Evolutionary conservation across 768 basidiomycete species (phyloP).

Genomic region (Lactarius evosmus): DNA sequence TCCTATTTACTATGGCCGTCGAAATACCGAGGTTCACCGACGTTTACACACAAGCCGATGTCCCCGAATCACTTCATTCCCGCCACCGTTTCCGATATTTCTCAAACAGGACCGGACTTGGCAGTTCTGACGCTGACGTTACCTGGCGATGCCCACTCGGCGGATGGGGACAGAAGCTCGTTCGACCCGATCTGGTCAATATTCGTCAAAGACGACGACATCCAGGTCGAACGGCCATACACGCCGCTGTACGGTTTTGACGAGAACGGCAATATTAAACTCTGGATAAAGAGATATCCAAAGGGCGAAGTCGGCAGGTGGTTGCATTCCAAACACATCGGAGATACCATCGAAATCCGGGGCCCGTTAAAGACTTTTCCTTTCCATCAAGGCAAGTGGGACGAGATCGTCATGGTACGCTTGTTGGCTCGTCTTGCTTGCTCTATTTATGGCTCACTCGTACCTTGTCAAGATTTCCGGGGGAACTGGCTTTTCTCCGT

Average conservation of each 20-base stretch:
- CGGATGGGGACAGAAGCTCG: conserved; percentile 19
- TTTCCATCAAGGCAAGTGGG: conserved; percentile 59
- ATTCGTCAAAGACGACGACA: conserved; percentile 82
- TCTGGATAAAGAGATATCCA: conserved; percentile 81
- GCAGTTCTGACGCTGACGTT: conserved; percentile 63
- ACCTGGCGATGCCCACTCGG: conserved; percentile 38
- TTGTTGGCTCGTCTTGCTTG: neutral
- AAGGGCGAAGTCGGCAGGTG: conserved; percentile 80
- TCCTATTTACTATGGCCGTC: conserved; percentile 54
- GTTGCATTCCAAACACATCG: conserved; percentile 66
- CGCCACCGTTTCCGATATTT: conserved; percentile 52
- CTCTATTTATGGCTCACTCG: neutral
- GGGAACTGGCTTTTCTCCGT: conserved; percentile 85
- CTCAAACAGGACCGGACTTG: conserved; percentile 52
- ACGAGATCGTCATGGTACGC: conserved; percentile 75
- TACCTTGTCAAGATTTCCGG: conserved; percentile 78
- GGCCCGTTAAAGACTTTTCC: conserved; percentile 71
- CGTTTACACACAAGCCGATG: conserved; percentile 32
- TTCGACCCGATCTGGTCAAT: conserved; percentile 63
- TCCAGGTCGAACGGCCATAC: conserved; percentile 84
- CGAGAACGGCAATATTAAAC: conserved; percentile 57
- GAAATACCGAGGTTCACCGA: conserved; percentile 45
- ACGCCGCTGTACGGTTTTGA: conserved; percentile 76
- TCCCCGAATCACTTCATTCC: conserved; percentile 48
- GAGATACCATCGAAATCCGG: conserved; percentile 70